Conservation (phyloP, 257 asterid species). For the Jacaranda copaia region DNA sequence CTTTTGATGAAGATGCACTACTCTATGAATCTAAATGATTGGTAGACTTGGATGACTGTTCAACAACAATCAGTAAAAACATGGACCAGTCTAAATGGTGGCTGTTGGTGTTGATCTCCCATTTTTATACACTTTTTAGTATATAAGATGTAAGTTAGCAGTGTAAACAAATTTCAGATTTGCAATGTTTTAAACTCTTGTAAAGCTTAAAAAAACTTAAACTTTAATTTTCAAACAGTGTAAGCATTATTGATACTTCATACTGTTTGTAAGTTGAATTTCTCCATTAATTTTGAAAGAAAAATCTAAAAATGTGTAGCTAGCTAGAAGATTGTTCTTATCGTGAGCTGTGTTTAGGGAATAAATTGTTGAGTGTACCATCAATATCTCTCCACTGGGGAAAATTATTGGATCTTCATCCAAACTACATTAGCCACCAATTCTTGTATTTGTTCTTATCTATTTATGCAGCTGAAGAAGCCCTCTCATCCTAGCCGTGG, state of each 20-base stretch:
- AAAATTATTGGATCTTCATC: neutral
- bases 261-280: neutral
- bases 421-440: neutral
- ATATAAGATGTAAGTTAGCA: neutral
- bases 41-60: neutral
- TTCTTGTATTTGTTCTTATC: conserved; percentile 9
- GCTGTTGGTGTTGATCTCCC: neutral
- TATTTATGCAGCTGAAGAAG: conserved; percentile 65
- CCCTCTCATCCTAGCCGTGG: conserved; percentile 82
- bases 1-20: conserved; percentile 8
- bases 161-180: neutral
- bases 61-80: neutral
- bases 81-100: neutral
- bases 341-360: neutral
- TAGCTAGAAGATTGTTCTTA: conserved; percentile 9
- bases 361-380: neutral
- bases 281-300: conserved; percentile 1
- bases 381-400: conserved; percentile 4
- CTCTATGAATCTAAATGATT: conserved; percentile 16
- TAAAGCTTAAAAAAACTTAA: neutral
- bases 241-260: neutral
- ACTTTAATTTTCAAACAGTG: neutral
- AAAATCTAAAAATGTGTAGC: neutral
- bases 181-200: neutral
- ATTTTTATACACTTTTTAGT: neutral